These are phyloP conservation scores for Paramecium tetraurelia DNA, from an alignment of 73 alveolate species.

Conservation along the genomic window DNA sequence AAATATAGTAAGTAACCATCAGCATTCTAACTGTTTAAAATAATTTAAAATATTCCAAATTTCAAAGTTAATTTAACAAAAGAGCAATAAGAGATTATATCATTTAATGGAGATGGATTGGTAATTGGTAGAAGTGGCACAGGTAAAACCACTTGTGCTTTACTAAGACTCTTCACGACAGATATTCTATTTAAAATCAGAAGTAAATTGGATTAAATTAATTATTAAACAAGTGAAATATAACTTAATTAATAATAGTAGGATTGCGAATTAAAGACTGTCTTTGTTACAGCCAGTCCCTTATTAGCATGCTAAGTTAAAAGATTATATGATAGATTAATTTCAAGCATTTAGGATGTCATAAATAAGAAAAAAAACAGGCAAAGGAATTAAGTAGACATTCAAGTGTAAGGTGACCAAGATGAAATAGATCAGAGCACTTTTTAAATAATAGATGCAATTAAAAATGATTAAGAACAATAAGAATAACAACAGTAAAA, in stretches of 20 bases:
- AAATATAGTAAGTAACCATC: slow-evolving; percentile 54
- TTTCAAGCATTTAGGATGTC: slow-evolving; percentile 63
- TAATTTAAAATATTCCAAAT: slow-evolving; percentile 61
- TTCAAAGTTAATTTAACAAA: slow-evolving; percentile 62
- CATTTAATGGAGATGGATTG: slow-evolving; percentile 67
- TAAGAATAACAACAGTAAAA: not conserved
- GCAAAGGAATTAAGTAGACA: not conserved
- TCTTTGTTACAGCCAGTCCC: slow-evolving; percentile 85
- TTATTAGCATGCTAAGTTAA: slow-evolving; percentile 85
- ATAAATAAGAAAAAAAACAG: slow-evolving; percentile 45
- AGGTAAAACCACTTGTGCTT: slow-evolving; percentile 88
- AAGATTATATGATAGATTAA: slow-evolving; percentile 69
- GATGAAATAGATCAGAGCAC: not conserved
- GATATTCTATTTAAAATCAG: slow-evolving; percentile 70
- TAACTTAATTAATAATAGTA: slow-evolving; percentile 32
- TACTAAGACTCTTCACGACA: slow-evolving; percentile 74
- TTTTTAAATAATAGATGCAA: not conserved
- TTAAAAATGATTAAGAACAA: not conserved
- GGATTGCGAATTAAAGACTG: slow-evolving; percentile 63
- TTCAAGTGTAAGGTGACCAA: not conserved
- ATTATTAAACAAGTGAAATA: not conserved
- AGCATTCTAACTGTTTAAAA: slow-evolving; percentile 46
- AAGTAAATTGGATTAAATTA: not conserved
- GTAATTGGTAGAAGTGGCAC: slow-evolving; percentile 92
- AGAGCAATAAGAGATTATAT: slow-evolving; percentile 68